Evolutionary conservation across 176 grass and related monocot genomes (phyloP).

Genomic region (Coix lacrymajobi): DNA sequence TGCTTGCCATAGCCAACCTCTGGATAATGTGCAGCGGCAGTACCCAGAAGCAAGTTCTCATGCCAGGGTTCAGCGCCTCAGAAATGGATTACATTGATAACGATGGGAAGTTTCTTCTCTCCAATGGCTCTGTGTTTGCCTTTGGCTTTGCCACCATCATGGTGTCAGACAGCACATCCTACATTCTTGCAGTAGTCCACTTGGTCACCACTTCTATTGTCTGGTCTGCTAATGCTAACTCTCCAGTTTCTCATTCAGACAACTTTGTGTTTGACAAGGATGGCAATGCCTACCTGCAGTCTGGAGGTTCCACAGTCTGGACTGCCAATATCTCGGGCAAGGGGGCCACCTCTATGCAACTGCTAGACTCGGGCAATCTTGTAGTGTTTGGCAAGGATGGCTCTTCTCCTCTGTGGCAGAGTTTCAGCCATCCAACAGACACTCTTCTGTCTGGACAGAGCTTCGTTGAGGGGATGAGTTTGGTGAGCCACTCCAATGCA

Average conservation of each 20-base stretch:
- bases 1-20: constrained; percentile 18
- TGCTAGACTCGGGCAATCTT: constrained; percentile 73
- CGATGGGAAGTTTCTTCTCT: constrained; percentile 62
- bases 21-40: constrained; percentile 42
- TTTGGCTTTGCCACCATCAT: constrained; percentile 63
- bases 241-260: constrained; percentile 54
- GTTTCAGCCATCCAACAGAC: constrained; percentile 81
- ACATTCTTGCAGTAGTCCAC: constrained; percentile 63
- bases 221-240: constrained; percentile 70
- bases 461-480: constrained; percentile 58
- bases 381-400: constrained; percentile 49
- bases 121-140: constrained; percentile 59
- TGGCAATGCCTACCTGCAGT: constrained; percentile 69
- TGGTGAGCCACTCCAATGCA: constrained; percentile 45
- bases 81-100: constrained; percentile 90
- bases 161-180: constrained; percentile 41
- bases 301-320: constrained; percentile 50
- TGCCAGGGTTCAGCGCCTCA: constrained; percentile 48
- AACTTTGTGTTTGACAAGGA: constrained; percentile 61
- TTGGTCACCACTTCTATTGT: constrained; percentile 34
- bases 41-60: constrained; percentile 42
- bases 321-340: constrained; percentile 52
- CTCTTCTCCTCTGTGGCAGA: constrained; percentile 75
- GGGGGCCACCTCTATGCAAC: constrained; percentile 47
- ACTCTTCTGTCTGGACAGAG: constrained; percentile 74